Conservation (phyloP, 768 basidiomycete genomes). For the Amanita muscaria region DNA sequence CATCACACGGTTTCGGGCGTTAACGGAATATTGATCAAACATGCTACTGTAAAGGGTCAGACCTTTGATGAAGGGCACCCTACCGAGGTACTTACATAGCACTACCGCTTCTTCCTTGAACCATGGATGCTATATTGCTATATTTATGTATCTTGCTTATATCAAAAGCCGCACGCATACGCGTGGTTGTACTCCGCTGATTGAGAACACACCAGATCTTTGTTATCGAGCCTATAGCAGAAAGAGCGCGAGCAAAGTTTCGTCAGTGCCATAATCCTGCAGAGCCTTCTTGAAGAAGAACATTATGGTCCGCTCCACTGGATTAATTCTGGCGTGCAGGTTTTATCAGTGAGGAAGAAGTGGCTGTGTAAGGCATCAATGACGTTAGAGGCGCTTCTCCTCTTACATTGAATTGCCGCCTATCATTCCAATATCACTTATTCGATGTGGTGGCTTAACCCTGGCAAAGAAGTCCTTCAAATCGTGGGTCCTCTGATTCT, state of each 20-base stretch:
- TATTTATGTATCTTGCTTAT: no score
- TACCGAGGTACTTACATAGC: not conserved
- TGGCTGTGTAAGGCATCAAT: constrained; percentile 6
- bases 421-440: not conserved
- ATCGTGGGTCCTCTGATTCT: constrained; percentile 40
- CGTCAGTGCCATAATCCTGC: no score
- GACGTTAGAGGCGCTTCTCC: constrained; percentile 3
- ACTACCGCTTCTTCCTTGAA: no score
- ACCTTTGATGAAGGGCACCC: not conserved
- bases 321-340: no score
- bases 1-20: constrained; percentile 24
- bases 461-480: constrained; percentile 77
- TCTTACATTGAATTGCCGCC: not conserved
- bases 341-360: not conserved
- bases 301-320: no score
- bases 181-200: no score
- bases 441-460: constrained; percentile 81
- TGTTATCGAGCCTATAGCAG: not conserved
- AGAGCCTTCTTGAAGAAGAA: no score
- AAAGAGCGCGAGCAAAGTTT: not conserved
- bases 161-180: no score
- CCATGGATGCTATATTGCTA: no score
- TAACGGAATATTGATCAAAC: constrained; percentile 22
- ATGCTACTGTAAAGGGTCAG: constrained; percentile 2
- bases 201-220: no score